Percentiles rank a stretch among this genome's conserved stretches.
phyloP scores from a whole-genome alignment of 73 alveolate species.

The Stentor coeruleus region DNA sequence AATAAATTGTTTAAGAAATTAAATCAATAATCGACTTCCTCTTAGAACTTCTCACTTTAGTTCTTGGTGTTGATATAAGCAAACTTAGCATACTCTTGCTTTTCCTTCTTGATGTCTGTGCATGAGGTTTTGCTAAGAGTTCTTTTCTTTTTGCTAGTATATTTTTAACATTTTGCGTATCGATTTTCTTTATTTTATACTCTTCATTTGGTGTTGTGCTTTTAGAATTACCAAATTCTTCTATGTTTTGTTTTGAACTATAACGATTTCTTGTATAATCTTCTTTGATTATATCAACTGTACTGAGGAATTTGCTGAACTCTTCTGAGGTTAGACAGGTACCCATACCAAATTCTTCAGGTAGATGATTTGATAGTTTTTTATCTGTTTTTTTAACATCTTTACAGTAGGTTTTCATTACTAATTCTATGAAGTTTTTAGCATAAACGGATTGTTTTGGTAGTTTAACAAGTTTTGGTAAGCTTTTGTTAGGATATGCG shows the following conservation, averaged over 20 bases:
- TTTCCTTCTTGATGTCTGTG: no score
- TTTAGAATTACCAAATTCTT: neutral
- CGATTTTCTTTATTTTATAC: neutral
- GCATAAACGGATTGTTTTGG: neutral
- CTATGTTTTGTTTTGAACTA: neutral
- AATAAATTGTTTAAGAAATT: no score
- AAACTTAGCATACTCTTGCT: no score
- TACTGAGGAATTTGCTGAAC: neutral
- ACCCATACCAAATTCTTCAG: neutral
- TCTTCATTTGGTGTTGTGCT: neutral
- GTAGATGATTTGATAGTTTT: neutral
- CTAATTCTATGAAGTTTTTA: neutral
- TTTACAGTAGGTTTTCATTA: neutral
- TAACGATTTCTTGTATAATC: no score
- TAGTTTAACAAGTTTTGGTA: neutral
- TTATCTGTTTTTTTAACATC: neutral
- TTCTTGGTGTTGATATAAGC: no score
- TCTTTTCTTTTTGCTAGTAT: neutral
- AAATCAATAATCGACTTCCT: no score
- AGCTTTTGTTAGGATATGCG: neutral
- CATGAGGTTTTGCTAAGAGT: no score
- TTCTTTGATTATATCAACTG: neutral
- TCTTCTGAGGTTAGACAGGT: neutral
- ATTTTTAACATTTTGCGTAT: neutral
- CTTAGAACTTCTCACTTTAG: no score